These are phyloP conservation scores for Magnolia sinica DNA, from an alignment of 164 flowering plant species.

Conservation along the genomic window DNA sequence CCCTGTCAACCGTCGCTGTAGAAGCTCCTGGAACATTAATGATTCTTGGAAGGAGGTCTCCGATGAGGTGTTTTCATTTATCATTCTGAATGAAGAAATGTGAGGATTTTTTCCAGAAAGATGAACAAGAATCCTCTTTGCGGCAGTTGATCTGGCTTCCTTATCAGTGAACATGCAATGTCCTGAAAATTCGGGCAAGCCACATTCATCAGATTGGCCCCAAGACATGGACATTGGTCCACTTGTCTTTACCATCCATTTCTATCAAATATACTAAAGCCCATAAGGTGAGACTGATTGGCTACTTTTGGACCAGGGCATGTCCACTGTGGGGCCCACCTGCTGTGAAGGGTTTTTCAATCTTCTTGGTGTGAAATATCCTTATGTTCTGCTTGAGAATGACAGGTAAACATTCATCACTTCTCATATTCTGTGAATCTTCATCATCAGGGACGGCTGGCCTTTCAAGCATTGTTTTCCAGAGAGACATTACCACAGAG, in stretches of 20 bases:
- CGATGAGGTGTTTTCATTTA: constrained; percentile 54
- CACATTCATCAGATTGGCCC: background rate
- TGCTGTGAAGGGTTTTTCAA: too few species aligned
- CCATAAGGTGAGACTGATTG: too few species aligned
- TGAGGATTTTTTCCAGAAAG: background rate
- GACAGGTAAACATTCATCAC: background rate
- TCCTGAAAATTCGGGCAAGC: background rate
- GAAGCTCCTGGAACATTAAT: constrained; percentile 36
- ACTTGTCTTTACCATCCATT: too few species aligned
- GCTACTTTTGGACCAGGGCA: too few species aligned
- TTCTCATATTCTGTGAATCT: constrained; percentile 7
- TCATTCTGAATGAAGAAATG: background rate
- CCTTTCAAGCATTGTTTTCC: constrained; percentile 81
- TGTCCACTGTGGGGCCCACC: too few species aligned
- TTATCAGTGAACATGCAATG: background rate
- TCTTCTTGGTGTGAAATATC: too few species aligned
- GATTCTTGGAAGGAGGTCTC: constrained; percentile 97
- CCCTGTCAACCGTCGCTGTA: constrained; percentile 44
- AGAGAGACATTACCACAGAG: constrained; percentile 84
- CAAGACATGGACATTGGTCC: too few species aligned
- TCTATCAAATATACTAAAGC: too few species aligned
- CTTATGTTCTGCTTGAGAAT: too few species aligned
- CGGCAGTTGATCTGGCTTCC: background rate
- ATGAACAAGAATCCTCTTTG: background rate
- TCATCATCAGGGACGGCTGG: constrained; percentile 75